Evolutionary conservation across 73 alveolate species (phyloP).

Genomic region (Stentor roeselii): DNA sequence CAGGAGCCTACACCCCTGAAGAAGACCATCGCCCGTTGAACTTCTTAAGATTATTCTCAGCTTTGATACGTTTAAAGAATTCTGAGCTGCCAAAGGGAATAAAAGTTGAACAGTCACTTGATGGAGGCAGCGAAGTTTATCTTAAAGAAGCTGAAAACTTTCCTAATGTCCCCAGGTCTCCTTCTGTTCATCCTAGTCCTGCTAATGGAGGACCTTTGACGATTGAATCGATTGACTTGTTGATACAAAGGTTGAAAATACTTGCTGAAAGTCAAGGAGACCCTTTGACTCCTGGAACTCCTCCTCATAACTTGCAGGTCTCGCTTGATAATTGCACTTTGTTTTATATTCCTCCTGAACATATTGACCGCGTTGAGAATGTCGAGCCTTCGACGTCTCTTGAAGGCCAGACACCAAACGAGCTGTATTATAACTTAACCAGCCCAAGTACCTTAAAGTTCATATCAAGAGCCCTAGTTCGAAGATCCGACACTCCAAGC

Average conservation of each 20-base stretch:
- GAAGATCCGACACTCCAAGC: neutral
- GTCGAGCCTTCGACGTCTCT: neutral
- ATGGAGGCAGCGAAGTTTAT: neutral
- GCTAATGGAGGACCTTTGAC: neutral
- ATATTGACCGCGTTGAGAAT: neutral
- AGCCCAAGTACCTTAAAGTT: neutral
- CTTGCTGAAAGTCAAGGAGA: neutral
- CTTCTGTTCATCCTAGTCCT: neutral
- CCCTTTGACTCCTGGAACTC: neutral
- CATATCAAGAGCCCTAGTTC: conserved; percentile 1
- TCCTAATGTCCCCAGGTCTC: neutral
- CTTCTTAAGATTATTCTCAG: neutral
- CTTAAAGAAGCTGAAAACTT: neutral
- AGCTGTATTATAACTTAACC: conserved; percentile 9
- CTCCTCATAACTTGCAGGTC: neutral
- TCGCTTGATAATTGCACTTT: conserved; percentile 10
- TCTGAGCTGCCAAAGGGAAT: neutral
- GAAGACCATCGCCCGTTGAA: neutral
- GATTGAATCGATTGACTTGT: neutral
- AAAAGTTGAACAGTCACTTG: conserved; percentile 5
- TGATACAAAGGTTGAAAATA: neutral
- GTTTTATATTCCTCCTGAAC: neutral
- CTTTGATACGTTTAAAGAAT: neutral
- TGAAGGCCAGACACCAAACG: conserved; percentile 18
- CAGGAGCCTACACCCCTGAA: neutral